Conservation (phyloP, 192 early-diverging fungal genomes). For the Ramicandelaber brevisporus region DNA sequence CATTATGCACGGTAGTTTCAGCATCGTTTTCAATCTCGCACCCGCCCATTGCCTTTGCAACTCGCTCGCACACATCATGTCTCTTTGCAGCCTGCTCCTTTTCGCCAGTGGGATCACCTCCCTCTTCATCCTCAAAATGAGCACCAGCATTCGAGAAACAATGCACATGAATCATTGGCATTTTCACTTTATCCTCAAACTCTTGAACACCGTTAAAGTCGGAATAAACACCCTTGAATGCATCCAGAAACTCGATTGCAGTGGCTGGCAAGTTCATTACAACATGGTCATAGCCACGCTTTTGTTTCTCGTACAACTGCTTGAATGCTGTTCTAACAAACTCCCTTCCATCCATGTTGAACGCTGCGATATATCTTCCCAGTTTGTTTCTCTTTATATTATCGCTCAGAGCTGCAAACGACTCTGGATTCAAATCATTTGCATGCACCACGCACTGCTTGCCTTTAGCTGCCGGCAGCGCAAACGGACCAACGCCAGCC, state of each 20-base stretch:
- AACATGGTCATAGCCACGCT: conserved; percentile 65
- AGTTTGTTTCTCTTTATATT: conserved; percentile 80
- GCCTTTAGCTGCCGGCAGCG: conserved; percentile 66
- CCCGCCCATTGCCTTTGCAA: conserved; percentile 9
- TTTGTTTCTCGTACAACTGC: conserved; percentile 20
- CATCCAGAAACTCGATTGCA: conserved; percentile 88
- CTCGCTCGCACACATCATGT: conserved; percentile 21
- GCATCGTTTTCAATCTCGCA: background rate
- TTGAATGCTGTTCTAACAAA: conserved; percentile 60
- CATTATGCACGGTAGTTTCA: conserved; percentile 36
- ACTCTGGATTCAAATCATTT: conserved; percentile 90
- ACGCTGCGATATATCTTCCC: conserved; percentile 32
- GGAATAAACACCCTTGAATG: conserved; percentile 60
- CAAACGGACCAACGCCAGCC: conserved; percentile 95
- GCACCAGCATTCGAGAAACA: conserved; percentile 72
- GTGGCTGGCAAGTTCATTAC: conserved; percentile 97
- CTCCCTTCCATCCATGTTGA: conserved; percentile 74
- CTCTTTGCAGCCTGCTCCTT: conserved; percentile 14
- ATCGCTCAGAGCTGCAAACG: conserved; percentile 47
- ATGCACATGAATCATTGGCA: conserved; percentile 85
- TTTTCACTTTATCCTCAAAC: conserved; percentile 9
- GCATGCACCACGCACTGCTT: conserved; percentile 67
- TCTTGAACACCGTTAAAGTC: conserved; percentile 18
- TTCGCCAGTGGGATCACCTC: conserved; percentile 12
- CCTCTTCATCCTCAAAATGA: conserved; percentile 27